Base-by-base conservation (phyloP, 768 basidiomycete species). In the Grammothele lineata region DNA sequence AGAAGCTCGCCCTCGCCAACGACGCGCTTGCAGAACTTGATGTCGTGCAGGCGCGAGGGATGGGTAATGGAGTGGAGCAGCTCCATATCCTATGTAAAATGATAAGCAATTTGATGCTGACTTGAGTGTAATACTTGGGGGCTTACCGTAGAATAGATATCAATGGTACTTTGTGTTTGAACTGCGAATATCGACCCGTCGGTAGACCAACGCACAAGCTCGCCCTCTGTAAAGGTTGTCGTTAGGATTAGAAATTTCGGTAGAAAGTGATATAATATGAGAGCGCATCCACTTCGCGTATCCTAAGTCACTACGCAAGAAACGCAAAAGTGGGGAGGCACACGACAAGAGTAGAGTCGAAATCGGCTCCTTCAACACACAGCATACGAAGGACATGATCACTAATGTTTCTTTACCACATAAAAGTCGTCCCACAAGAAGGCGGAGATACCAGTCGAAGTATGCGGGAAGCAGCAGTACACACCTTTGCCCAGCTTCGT, bases 141-240 rank as follows among this genome's bases (percentile, higher is more conserved):
- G 36, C 25, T 10, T 4, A 48, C 36, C 12, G 87, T 88, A 5
- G 81, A 76, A 63, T 93, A 97, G 9, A 99, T 59, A 54, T 94
- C 88, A 26, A 98, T 77, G 4, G 77, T 82, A 30, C 77, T 79
- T 22, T 80, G 78, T 3, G 81, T 75, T 54, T 93, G 86, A 4
- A 99, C 87, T 8, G 80, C 81, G 58, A 99, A 92, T 17, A 81
- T 70, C 2, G 78, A 73, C 1, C 95, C 95, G 5, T 78, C 75
- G 2, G 74, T 70, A 4, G 91, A 89, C 86, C 92, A 99, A 23
- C 86, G 77, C 12, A 95, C 91, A n/a, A 87, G 64, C 59, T 99
- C 95, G 0, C 87, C 93, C 73, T 99, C 95, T 92, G 57, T 0
- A n/a, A n/a, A n/a, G n/a, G n/a, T n/a, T n/a, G n/a, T n/a, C n/a